phyloP scores from a whole-genome alignment of 75 land plant genomes.

The Pinus albicaulis region DNA sequence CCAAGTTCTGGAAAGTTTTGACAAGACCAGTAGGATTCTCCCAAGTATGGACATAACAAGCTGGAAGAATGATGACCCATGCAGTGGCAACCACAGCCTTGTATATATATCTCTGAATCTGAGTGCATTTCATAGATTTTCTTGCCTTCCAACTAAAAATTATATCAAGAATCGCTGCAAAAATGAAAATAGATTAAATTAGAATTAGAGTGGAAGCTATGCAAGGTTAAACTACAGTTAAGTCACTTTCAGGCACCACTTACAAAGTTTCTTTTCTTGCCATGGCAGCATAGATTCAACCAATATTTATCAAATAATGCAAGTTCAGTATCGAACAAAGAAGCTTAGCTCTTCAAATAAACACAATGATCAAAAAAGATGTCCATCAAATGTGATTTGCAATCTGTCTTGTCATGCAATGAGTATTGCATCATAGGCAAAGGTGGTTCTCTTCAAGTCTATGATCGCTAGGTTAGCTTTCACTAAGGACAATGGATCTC shows the following conservation, averaged over 20 bases:
- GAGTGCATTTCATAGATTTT: conserved; percentile 42
- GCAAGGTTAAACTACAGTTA: background rate
- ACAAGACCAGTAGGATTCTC: conserved; percentile 51
- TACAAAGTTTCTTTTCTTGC: background rate
- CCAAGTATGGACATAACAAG: conserved; percentile 55
- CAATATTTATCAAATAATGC: background rate
- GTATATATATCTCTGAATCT: conserved; percentile 42
- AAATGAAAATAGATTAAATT: background rate
- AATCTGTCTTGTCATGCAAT: no score
- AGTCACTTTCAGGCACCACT: background rate
- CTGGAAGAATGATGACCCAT: conserved; percentile 78
- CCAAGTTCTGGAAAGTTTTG: conserved; percentile 34
- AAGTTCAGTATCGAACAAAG: background rate
- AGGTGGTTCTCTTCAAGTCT: no score
- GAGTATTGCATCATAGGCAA: no score
- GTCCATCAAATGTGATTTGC: no score
- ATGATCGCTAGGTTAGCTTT: no score
- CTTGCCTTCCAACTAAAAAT: conserved; percentile 82
- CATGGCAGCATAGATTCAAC: background rate
- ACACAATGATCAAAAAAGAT: background rate
- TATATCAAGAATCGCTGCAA: conserved; percentile 85
- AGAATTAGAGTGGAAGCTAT: background rate
- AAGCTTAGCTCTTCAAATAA: background rate
- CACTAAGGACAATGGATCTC: no score
- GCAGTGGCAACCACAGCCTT: conserved; percentile 58